Conservation (phyloP, 2,329 filamentous ascomycete species). For the Didymella pinodella region DNA sequence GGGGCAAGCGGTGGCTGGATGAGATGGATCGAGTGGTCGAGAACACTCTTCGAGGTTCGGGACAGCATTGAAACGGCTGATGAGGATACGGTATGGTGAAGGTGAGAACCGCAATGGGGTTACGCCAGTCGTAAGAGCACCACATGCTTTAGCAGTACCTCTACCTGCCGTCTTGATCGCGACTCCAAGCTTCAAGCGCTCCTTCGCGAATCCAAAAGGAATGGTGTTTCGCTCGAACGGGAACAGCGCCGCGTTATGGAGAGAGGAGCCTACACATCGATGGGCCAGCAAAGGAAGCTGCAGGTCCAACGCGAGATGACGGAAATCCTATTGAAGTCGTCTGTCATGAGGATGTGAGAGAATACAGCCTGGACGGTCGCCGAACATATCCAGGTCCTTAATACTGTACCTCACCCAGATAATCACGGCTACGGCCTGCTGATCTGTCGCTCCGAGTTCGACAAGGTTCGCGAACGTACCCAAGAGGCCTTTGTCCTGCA, state of each 20-base stretch:
- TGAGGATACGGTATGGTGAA: not conserved
- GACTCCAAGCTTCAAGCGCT: too few species aligned
- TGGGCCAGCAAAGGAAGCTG: not conserved
- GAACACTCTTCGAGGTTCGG: not conserved
- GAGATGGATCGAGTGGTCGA: not conserved
- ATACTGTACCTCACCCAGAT: not conserved
- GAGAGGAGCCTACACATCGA: not conserved
- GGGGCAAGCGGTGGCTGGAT: not conserved
- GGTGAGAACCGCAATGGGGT: not conserved
- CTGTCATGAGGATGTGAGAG: not conserved
- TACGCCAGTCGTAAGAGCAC: not conserved
- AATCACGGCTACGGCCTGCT: not conserved
- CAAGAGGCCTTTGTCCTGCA: not conserved
- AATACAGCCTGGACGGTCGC: not conserved
- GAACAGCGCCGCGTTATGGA: not conserved
- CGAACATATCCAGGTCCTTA: not conserved
- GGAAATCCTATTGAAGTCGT: not conserved
- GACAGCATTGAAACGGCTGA: not conserved
- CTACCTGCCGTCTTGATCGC: too few species aligned
- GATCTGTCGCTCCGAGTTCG: not conserved
- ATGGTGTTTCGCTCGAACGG: too few species aligned
- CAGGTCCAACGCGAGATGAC: not conserved
- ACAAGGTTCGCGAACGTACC: not conserved
- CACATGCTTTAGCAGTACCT: not conserved
- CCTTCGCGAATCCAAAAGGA: too few species aligned